Base-by-base conservation (phyloP, 2,329 filamentous ascomycete species). In the Alternaria incomplexa region DNA sequence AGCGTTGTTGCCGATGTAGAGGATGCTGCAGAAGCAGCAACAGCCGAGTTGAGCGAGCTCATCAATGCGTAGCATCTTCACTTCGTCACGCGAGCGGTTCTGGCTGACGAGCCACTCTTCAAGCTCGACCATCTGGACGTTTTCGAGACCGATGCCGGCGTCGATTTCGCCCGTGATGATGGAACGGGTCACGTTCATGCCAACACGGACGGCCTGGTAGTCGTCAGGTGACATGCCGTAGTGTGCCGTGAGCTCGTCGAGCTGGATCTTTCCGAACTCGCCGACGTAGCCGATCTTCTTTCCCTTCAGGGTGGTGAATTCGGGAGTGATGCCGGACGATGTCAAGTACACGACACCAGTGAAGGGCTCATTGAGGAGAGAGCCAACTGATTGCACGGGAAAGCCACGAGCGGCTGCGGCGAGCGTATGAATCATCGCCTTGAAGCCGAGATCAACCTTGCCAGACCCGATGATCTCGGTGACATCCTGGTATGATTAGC, bases 381-480 rank as follows among this genome's bases (percentile, higher is more conserved):
- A 92, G 43, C 90, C 91, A 53, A 93, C 87, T 9, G 91, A 92
- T 20, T 86, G 82, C 54, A 93, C 88, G 0, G 91, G 91, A 77
- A 92, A 93, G 81, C 86, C 83, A 64, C 91, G 90, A 43, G 91
- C 91, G 80, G 93, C 92, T 76, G 91, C 91, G 59, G 90, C 91
- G 63, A 93, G 86, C 9, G 91, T 93, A 75, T 93, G 91, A 70
- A 93, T 93, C 91, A 93, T 93, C 68, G 91, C 91, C 80, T 93
- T 93, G 86, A 92, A 93, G 47, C 91, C 91, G 74, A 93, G 87
- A 75, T 93, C 90, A 53, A 92, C 89, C 76, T 92, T 93, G 64
- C 88, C 89, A 58, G 86, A 89, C 62, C 91, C 91, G 68, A 93
- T 91, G 78, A 93, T 92, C 78, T 93, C 91, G 65, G 91, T 93